phyloP scores from a whole-genome alignment of 306 rosid genomes.

The Macrotyloma uniflorum region DNA sequence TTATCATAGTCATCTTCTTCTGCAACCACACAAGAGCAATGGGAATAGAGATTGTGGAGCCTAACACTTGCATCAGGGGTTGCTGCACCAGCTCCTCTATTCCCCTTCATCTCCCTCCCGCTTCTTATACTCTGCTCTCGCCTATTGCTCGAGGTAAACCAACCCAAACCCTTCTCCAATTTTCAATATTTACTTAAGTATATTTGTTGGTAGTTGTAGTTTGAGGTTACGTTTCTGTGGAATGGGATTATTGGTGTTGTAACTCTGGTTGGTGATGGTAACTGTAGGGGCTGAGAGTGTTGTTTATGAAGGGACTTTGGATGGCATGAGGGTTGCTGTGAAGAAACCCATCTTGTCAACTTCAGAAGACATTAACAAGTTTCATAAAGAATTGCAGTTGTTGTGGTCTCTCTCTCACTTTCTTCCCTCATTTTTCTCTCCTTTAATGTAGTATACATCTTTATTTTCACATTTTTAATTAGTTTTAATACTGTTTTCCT shows the following conservation, averaged over 20 bases:
- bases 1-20: background rate
- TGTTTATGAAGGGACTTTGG: slow-evolving; percentile 80
- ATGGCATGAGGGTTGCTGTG: slow-evolving; percentile 76
- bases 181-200: background rate
- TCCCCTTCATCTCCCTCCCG: slow-evolving; percentile 84
- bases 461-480: slow-evolving; percentile 9
- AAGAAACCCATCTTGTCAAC: slow-evolving; percentile 83
- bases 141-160: slow-evolving; percentile 79
- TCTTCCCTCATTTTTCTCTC: background rate
- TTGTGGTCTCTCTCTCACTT: slow-evolving; percentile 56
- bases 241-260: background rate
- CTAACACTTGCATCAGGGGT: slow-evolving; percentile 88
- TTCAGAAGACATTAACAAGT: slow-evolving; percentile 77
- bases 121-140: slow-evolving; percentile 69
- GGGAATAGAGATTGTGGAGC: slow-evolving; percentile 69
- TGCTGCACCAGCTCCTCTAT: slow-evolving; percentile 76
- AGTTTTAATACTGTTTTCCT: background rate
- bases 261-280: slow-evolving; percentile 21
- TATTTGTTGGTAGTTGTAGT: background rate
- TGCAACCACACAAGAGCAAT: slow-evolving; percentile 27
- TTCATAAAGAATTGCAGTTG: slow-evolving; percentile 85
- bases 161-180: background rate
- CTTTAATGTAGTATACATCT: slow-evolving; percentile 10
- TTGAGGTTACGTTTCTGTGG: background rate
- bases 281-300: slow-evolving; percentile 80